Percentiles rank a stretch among this genome's conserved stretches.
Conservation (phyloP, 2,329 filamentous ascomycete species). For the Cladosporium velox region DNA sequence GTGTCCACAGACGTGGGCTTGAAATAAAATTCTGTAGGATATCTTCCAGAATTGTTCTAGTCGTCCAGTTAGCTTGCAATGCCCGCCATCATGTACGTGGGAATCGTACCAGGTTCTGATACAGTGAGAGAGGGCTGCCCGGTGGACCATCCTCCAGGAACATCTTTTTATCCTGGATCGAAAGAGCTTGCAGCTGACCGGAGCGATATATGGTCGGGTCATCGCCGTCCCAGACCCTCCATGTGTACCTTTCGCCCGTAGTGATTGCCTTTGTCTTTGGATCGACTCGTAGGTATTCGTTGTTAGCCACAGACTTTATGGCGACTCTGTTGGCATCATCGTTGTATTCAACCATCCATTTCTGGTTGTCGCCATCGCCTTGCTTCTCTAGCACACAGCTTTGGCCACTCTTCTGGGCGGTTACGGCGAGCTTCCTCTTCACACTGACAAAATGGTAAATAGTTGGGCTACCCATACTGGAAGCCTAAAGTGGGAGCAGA, state of each 20-base stretch:
- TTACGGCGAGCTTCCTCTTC: conserved; percentile 4
- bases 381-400: conserved; percentile 11
- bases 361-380: conserved; percentile 16
- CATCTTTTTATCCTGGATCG: background rate
- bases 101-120: too few relatives aligned
- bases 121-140: background rate
- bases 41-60: too few relatives aligned
- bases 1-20: too few relatives aligned
- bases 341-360: conserved; percentile 8
- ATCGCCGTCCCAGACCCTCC: conserved; percentile 8
- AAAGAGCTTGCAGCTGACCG: background rate
- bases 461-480: background rate
- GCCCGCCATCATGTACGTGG: too few relatives aligned
- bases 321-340: conserved; percentile 10
- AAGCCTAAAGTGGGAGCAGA: too few relatives aligned
- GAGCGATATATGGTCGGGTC: background rate
- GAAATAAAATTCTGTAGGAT: too few relatives aligned
- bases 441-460: background rate
- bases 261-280: background rate
- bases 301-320: conserved; percentile 6
- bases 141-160: background rate
- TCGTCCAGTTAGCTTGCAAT: too few relatives aligned
- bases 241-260: conserved; percentile 16
- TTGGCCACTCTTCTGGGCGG: background rate
- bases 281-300: conserved; percentile 7